Evolutionary conservation across 257 asterid genomes (phyloP).

Genomic region (Solanum verrucosum): DNA sequence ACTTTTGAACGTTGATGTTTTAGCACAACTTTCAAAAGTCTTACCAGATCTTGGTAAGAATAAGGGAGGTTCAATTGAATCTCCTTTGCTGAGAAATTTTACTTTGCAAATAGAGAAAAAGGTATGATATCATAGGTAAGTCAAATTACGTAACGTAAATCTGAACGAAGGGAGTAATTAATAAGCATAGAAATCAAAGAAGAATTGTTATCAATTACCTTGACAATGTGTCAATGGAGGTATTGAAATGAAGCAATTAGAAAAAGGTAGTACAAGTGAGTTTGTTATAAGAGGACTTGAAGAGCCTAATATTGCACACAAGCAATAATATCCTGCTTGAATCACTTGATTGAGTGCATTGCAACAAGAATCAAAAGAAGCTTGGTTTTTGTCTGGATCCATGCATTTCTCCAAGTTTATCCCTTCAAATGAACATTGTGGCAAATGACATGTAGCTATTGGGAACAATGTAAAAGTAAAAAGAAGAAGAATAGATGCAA

Average conservation of each 20-base stretch:
- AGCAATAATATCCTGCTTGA: slow-evolving; percentile 4
- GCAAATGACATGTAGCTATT: background rate
- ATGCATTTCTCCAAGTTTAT: background rate
- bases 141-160: background rate
- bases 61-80: background rate
- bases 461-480: background rate
- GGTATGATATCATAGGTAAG: background rate
- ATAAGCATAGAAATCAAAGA: background rate
- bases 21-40: background rate
- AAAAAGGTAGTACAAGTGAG: background rate
- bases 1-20: background rate
- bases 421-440: background rate
- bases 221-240: slow-evolving; percentile 5
- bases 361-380: slow-evolving; percentile 2
- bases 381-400: background rate
- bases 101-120: background rate
- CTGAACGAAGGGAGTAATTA: background rate
- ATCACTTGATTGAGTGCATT: background rate
- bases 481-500: background rate
- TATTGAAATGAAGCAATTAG: slow-evolving; percentile 3
- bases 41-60: background rate
- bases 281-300: background rate
- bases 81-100: background rate
- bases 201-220: background rate
- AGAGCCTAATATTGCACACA: slow-evolving; percentile 1